phyloP scores from a whole-genome alignment of 768 basidiomycete species.

The Candolleomyces aberdarensis region DNA sequence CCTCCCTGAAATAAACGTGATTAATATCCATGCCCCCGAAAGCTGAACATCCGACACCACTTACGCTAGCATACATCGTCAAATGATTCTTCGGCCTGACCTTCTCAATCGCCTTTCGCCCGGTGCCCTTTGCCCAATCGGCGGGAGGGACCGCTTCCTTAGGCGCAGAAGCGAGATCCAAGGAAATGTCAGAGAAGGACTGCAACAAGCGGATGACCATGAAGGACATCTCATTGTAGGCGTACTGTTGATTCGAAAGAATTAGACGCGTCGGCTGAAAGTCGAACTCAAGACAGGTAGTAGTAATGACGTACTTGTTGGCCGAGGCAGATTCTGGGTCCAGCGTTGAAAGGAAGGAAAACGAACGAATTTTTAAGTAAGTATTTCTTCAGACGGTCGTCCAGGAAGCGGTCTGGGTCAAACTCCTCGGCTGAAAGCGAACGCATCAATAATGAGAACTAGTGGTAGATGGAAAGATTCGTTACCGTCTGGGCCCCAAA shows the following conservation, averaged over 20 bases:
- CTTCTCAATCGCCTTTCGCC: conserved; percentile 49
- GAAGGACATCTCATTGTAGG: conserved; percentile 63
- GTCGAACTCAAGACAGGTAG: background rate
- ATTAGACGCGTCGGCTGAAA: background rate
- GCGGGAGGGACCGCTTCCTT: conserved; percentile 42
- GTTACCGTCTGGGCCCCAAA: conserved; percentile 71
- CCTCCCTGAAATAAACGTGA: conserved; percentile 37
- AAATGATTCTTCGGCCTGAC: conserved; percentile 51
- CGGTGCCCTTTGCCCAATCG: conserved; percentile 41
- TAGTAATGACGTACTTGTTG: conserved; percentile 41
- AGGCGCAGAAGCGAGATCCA: conserved; percentile 45
- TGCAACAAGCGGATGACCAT: conserved; percentile 63
- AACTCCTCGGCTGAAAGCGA: conserved; percentile 51
- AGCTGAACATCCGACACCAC: background rate
- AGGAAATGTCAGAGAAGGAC: conserved; percentile 44
- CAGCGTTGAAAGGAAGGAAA: conserved; percentile 66
- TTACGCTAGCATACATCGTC: conserved; percentile 50
- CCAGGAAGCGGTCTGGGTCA: conserved; percentile 71
- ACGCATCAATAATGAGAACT: background rate
- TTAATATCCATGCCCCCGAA: background rate
- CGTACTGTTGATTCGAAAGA: conserved; percentile 33
- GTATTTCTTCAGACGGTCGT: conserved; percentile 59
- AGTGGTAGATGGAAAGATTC: conserved; percentile 1
- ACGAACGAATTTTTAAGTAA: conserved; percentile 64
- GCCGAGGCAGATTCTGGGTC: conserved; percentile 57